phyloP scores from a whole-genome alignment of 345 rosid species.

The Salix caprea region DNA sequence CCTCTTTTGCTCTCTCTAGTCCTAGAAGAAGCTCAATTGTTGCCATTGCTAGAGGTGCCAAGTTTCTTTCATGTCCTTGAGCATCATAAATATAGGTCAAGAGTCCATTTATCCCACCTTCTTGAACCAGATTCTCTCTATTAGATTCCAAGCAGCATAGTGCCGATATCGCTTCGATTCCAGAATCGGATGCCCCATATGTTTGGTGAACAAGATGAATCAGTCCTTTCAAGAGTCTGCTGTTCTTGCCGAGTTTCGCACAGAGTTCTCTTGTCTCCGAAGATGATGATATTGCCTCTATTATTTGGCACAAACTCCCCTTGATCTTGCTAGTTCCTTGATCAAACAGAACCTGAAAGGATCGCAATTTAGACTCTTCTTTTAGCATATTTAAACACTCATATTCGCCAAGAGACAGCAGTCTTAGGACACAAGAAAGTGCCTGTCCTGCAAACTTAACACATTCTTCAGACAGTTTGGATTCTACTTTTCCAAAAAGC shows the following conservation, averaged over 20 bases:
- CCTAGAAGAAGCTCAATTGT: slow-evolving; percentile 38
- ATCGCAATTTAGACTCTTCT: slow-evolving; percentile 35
- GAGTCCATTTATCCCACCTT: slow-evolving; percentile 32
- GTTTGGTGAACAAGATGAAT: slow-evolving; percentile 24
- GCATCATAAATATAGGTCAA: slow-evolving; percentile 28
- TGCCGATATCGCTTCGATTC: slow-evolving; percentile 40
- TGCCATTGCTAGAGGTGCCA: slow-evolving; percentile 32
- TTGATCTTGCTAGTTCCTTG: slow-evolving; percentile 26
- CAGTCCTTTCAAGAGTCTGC: slow-evolving; percentile 16
- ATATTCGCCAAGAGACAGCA: slow-evolving; percentile 25
- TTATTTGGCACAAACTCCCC: slow-evolving; percentile 38
- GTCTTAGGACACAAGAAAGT: slow-evolving; percentile 32
- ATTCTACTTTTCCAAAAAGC: slow-evolving; percentile 29
- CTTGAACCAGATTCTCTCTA: slow-evolving; percentile 31
- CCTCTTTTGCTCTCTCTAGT: slow-evolving; percentile 32
- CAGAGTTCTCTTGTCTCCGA: slow-evolving; percentile 38
- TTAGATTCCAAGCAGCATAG: slow-evolving; percentile 37
- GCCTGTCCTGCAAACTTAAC: slow-evolving; percentile 31
- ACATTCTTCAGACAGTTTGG: slow-evolving; percentile 18
- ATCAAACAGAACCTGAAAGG: slow-evolving; percentile 34
- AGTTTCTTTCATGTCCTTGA: slow-evolving; percentile 23
- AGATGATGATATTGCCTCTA: slow-evolving; percentile 40
- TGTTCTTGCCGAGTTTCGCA: slow-evolving; percentile 23
- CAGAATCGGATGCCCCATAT: slow-evolving; percentile 24
- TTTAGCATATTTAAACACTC: slow-evolving; percentile 35